Evolutionary conservation across 108 stramenopile genomes (phyloP).

Genomic region (Bacterosira constricta): DNA sequence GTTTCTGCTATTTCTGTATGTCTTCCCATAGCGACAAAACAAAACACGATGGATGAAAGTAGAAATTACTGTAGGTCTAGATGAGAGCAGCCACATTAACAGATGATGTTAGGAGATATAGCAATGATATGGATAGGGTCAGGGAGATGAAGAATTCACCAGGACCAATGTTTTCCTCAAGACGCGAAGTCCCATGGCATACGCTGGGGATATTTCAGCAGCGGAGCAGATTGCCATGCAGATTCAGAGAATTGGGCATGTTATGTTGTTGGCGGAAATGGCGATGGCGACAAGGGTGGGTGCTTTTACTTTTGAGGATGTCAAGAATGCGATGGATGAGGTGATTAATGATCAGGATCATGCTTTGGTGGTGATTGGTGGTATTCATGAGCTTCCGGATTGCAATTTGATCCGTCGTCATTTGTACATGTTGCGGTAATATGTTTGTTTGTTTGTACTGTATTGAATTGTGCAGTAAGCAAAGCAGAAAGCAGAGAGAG

Average conservation of each 20-base stretch:
- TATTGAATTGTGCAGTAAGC: no score
- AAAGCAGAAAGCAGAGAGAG: no score
- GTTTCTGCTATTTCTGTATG: no score
- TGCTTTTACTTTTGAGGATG: constrained; percentile 87
- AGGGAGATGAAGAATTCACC: constrained; percentile 90
- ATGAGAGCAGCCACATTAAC: no score
- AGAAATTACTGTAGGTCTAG: no score
- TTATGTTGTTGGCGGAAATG: constrained; percentile 96
- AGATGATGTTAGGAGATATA: no score
- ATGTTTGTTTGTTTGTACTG: constrained; percentile 3
- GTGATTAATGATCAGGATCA: constrained; percentile 96
- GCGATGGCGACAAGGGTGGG: constrained; percentile 93
- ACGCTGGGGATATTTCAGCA: constrained; percentile 90
- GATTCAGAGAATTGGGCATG: constrained; percentile 93
- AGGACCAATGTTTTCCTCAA: constrained; percentile 95
- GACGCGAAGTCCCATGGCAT: constrained; percentile 89
- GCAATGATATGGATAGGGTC: no score
- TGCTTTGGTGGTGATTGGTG: constrained; percentile 95
- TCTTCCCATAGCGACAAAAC: no score
- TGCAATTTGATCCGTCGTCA: constrained; percentile 85
- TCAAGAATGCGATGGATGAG: constrained; percentile 84
- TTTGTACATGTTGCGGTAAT: constrained; percentile 83
- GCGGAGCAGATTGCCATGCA: constrained; percentile 98
- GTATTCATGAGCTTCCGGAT: constrained; percentile 96
- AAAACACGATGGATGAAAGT: no score